A percentile compares a stretch with the other conserved stretches of the same genome.
These are phyloP conservation scores for Vigna angularis DNA, from an alignment of 306 rosid species.

Conservation along the genomic window DNA sequence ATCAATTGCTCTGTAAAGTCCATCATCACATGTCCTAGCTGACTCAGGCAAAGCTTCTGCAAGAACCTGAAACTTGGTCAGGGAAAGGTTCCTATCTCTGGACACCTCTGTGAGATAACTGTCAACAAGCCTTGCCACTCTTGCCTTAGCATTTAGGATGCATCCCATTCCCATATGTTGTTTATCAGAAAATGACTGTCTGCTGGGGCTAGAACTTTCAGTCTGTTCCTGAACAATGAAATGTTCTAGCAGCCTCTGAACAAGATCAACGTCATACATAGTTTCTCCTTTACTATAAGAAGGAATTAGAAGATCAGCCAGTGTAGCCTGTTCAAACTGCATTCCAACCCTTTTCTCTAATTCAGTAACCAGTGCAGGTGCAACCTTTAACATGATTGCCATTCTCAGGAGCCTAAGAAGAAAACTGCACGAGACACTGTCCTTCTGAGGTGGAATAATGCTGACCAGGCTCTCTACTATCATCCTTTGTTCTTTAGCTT, in stretches of 20 bases:
- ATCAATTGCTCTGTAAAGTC: conserved; percentile 96
- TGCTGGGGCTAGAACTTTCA: conserved; percentile 77
- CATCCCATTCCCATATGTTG: conserved; percentile 46
- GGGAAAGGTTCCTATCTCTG: conserved; percentile 88
- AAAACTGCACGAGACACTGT: conserved; percentile 93
- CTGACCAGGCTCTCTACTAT: conserved; percentile 91
- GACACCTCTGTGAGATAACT: conserved; percentile 98
- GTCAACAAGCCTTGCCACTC: conserved; percentile 97
- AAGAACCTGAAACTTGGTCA: conserved; percentile 96
- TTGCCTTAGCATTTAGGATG: conserved; percentile 79
- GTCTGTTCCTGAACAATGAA: conserved; percentile 93
- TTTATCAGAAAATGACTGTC: conserved; percentile 66
- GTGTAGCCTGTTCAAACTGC: conserved; percentile 95
- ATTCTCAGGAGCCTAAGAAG: conserved; percentile 88
- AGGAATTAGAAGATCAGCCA: conserved; percentile 84
- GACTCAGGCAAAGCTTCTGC: conserved; percentile 99
- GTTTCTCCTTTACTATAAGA: conserved; percentile 73
- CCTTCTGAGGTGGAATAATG: conserved; percentile 96
- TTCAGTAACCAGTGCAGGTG: conserved; percentile 93
- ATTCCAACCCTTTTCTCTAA: conserved; percentile 96
- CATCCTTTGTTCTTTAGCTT: conserved; percentile 88
- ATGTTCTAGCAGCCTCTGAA: conserved; percentile 93
- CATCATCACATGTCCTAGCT: conserved; percentile 96
- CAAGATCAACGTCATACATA: conserved; percentile 90
- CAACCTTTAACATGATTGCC: conserved; percentile 89